These are phyloP conservation scores for Potentilla sterilis DNA, from an alignment of 306 rosid genomes.

Conservation along the genomic window DNA sequence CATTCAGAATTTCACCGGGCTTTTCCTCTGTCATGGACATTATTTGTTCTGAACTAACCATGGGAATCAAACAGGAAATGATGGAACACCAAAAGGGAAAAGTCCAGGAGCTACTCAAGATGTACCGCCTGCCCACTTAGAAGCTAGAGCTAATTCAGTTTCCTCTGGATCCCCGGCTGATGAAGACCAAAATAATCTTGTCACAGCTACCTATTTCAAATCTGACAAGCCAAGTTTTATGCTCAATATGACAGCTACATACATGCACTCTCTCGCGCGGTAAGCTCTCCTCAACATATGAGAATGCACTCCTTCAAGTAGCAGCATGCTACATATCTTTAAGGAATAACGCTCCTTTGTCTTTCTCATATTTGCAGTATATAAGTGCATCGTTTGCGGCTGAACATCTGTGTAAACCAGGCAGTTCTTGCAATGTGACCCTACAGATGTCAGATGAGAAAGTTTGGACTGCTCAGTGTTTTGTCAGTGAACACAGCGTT, in stretches of 20 bases:
- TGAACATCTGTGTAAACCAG: not conserved
- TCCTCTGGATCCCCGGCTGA: not conserved
- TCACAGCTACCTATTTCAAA: not conserved
- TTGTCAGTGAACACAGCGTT: not conserved
- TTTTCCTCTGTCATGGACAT: not conserved
- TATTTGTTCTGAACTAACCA: not conserved
- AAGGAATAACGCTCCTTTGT: not conserved
- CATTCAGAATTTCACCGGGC: too few species aligned
- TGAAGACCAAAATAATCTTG: not conserved
- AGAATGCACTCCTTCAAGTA: not conserved
- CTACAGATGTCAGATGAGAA: conserved; percentile 1
- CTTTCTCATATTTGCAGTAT: not conserved
- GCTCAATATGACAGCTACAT: not conserved
- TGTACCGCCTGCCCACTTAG: not conserved
- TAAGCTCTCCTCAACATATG: not conserved
- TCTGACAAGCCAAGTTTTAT: not conserved
- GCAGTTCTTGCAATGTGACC: not conserved
- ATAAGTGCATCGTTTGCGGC: not conserved
- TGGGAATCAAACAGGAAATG: not conserved
- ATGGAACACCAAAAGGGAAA: too few species aligned
- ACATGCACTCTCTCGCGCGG: not conserved
- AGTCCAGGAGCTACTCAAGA: not conserved
- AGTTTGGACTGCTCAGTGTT: conserved; percentile 23
- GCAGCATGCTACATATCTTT: not conserved
- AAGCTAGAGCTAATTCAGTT: too few species aligned